phyloP scores from a whole-genome alignment of 768 basidiomycete species.

The Russula sp. region DNA sequence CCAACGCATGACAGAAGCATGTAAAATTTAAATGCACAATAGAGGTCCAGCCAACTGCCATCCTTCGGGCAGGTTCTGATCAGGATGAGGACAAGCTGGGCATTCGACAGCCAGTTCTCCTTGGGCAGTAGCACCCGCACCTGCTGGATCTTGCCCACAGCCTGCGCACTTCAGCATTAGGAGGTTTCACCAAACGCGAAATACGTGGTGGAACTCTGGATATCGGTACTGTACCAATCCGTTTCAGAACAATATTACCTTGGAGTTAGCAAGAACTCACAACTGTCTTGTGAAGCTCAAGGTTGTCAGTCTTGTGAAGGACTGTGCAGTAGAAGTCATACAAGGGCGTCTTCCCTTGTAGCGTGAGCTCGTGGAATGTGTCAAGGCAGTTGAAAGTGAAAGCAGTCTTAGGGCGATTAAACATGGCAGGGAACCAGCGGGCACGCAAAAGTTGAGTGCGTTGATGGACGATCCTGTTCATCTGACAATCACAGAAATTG shows the following conservation, averaged over 20 bases:
- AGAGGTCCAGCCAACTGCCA: neutral
- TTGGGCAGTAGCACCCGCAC: neutral
- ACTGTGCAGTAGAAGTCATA: constrained; percentile 9
- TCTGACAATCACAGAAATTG: neutral
- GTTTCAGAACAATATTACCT: neutral
- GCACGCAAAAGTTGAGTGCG: constrained; percentile 9
- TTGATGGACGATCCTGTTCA: neutral
- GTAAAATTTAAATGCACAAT: no score
- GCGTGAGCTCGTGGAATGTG: constrained; percentile 6
- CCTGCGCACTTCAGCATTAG: constrained; percentile 1
- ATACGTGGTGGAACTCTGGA: neutral
- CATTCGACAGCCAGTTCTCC: constrained; percentile 11
- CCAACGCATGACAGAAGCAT: no score
- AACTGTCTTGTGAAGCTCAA: neutral
- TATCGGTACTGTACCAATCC: neutral
- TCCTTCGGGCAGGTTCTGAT: constrained; percentile 4
- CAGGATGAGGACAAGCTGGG: constrained; percentile 14
- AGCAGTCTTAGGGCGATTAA: neutral
- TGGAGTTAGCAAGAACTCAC: neutral
- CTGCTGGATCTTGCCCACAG: constrained; percentile 8
- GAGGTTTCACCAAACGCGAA: neutral
- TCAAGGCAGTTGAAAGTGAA: constrained; percentile 2
- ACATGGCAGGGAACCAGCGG: constrained; percentile 9
- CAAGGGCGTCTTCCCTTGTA: constrained; percentile 4
- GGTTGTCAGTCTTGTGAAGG: neutral